Evolutionary conservation across 2,329 filamentous ascomycete genomes (phyloP), one percentile per base, ranked within the genome.

Genomic region (Capronia coronata): DNA sequence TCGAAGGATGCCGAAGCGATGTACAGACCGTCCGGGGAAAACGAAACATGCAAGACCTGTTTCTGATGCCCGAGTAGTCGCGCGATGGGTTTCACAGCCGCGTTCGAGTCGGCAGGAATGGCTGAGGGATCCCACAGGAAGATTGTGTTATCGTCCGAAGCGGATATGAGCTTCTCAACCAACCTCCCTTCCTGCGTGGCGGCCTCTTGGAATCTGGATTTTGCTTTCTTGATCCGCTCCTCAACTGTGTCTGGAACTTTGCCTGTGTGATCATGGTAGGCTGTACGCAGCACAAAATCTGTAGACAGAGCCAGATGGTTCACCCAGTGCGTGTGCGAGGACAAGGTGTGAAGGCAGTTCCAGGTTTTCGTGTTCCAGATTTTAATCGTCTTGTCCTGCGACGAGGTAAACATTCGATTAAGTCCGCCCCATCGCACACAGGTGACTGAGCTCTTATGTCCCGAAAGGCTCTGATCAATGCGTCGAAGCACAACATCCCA

Each of bases 401-500:
- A 94, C 16, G 80, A 80, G 6, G 86, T 88, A 70, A 93, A 94
- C 56, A 94, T 83, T 51, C 80, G 73, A 2, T 89, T 88, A 1
- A 82, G 85, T n/a, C 91, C 91, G 49, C 93, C 93, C 93, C 93
- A 98, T 60, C 84, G 83, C 2, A 97, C 88, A 65, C 90, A 96
- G 39, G 86, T 89, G 13, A 97, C 87, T 41, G 82, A 87, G 38
- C 83, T 83, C 71, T 89, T 93, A 73, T 98, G 93, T 2, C 91
- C 91, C 3, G 84, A 86, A 22, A 97, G 74, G 2, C 91, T 85
- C 61, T 86, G 82, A 62, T 96, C 88, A 1, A 86, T 87, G 37
- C 78, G 79, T 32, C 87, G 84, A 5, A 84, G 82, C 51, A 89
- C 83, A 25, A 84, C 84, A 53, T 90, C 79, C 89, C 90, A 97